phyloP scores from a whole-genome alignment of 495 filamentous ascomycete genomes.

The Xylaria acuta region DNA sequence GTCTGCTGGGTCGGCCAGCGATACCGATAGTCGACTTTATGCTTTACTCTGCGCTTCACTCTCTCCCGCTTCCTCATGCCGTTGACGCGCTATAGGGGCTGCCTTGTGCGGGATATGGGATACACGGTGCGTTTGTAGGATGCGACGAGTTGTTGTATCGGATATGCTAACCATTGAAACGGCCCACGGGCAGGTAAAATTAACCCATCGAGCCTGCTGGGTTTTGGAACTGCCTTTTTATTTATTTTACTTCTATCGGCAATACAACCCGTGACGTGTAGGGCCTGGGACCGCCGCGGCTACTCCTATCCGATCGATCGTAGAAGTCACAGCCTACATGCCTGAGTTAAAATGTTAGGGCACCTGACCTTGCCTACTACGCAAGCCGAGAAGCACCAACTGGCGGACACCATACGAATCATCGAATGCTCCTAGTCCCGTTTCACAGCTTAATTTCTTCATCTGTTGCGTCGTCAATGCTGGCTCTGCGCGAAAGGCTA shows the following conservation, averaged over 20 bases:
- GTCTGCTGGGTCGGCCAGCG: constrained; percentile 42
- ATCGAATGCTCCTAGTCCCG: not conserved
- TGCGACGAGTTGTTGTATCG: not conserved
- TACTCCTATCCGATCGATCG: not conserved
- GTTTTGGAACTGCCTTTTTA: not conserved
- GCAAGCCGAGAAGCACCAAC: not conserved
- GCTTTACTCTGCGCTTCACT: not conserved
- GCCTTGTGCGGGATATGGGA: not conserved
- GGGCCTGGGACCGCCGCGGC: not conserved
- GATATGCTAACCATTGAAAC: not conserved
- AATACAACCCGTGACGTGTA: not conserved
- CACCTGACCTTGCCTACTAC: too few relatives aligned
- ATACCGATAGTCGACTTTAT: constrained; percentile 34
- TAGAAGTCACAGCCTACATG: not conserved
- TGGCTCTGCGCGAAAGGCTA: not conserved
- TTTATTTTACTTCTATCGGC: too few relatives aligned
- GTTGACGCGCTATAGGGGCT: constrained; percentile 19
- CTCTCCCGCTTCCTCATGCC: constrained; percentile 20
- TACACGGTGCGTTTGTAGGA: constrained; percentile 1
- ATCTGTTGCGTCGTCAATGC: not conserved
- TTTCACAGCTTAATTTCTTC: not conserved
- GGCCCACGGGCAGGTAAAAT: not conserved
- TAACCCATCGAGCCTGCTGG: not conserved
- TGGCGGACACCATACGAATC: not conserved
- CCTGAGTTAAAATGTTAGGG: not conserved